Evolutionary conservation across 2,329 filamentous ascomycete genomes (phyloP).

Genomic region (Cadophora sp.): DNA sequence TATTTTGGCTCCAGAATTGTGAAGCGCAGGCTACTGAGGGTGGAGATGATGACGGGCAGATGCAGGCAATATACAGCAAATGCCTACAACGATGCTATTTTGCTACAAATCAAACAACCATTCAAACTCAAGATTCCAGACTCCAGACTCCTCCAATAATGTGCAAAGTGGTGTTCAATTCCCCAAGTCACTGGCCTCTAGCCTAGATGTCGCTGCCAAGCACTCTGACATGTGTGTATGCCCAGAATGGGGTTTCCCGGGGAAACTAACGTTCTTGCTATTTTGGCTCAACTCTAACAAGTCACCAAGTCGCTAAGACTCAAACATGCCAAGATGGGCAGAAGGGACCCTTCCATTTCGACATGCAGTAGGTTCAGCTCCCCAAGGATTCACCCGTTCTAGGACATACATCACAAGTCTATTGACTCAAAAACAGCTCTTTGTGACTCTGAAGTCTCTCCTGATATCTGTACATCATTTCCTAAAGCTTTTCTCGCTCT

Average conservation of each 20-base stretch:
- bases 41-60: not conserved
- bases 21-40: not conserved
- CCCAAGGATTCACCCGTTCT: constrained; percentile 5
- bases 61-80: constrained; percentile 7
- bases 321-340: constrained; percentile 8
- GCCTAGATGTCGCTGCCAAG: constrained; percentile 5
- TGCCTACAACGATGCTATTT: constrained; percentile 12
- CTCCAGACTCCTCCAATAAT: not conserved
- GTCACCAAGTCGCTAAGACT: not conserved
- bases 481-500: not conserved
- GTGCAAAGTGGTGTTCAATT: not conserved
- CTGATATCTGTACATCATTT: not conserved
- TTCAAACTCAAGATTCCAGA: not conserved
- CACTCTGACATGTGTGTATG: not conserved
- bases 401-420: not conserved
- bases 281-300: not conserved
- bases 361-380: constrained; percentile 5
- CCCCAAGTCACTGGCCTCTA: not conserved
- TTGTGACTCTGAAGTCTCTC: not conserved
- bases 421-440: not conserved
- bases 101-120: not conserved
- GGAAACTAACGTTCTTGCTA: not conserved
- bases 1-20: constrained; percentile 18
- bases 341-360: constrained; percentile 16
- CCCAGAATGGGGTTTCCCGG: not conserved